Conservation (phyloP, 2,329 filamentous ascomycete genomes). For the Geosmithia morbida region DNA sequence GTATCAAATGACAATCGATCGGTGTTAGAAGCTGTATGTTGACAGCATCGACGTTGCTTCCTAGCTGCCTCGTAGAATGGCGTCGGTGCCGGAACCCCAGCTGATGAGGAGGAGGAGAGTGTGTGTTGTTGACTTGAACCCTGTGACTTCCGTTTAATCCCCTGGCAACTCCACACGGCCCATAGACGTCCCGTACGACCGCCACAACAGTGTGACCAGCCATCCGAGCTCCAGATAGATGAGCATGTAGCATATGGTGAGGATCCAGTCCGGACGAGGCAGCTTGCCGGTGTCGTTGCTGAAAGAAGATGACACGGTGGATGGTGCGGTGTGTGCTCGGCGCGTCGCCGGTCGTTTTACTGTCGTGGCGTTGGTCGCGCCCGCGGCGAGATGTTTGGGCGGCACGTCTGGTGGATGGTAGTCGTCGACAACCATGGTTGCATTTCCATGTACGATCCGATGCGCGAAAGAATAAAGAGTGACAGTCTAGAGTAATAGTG, state of each 20-base stretch:
- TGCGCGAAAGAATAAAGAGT: too few relatives aligned
- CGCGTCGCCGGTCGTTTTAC: slow-evolving; percentile 3
- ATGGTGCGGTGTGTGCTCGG: slow-evolving; percentile 8
- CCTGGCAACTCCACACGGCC: not conserved
- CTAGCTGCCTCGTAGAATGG: too few relatives aligned
- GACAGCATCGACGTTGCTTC: too few relatives aligned
- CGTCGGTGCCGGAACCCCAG: too few relatives aligned
- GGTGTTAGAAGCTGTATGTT: too few relatives aligned
- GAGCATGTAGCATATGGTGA: slow-evolving; percentile 35
- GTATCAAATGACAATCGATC: too few relatives aligned
- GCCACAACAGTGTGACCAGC: slow-evolving; percentile 42
- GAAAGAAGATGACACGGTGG: slow-evolving; percentile 2
- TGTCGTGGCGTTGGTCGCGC: not conserved
- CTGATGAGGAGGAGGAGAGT: too few relatives aligned
- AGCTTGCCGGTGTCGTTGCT: not conserved
- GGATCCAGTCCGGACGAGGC: slow-evolving; percentile 19
- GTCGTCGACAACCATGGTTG: too few relatives aligned
- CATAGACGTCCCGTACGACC: slow-evolving; percentile 15
- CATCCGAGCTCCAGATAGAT: slow-evolving; percentile 42
- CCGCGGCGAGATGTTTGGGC: not conserved
- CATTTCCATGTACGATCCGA: too few relatives aligned
- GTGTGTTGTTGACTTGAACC: not conserved
- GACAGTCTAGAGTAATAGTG: too few relatives aligned
- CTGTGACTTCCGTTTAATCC: not conserved
- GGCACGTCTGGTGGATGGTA: not conserved